Evolutionary conservation across 495 filamentous ascomycete genomes (phyloP).

Genomic region (Pseudevernia furfuracea): DNA sequence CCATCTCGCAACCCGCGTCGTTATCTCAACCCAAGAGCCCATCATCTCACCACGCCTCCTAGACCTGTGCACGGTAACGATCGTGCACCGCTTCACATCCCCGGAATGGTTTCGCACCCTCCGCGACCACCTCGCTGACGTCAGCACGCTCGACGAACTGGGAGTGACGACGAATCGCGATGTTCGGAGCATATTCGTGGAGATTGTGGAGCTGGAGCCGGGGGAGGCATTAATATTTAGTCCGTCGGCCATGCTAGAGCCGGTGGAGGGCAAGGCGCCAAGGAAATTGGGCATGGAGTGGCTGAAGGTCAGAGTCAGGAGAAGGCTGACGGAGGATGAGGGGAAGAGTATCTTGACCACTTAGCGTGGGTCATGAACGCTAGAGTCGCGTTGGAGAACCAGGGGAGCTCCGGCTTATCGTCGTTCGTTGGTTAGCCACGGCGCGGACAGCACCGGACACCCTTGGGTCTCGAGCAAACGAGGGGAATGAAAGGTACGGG

Average conservation of each 20-base stretch:
- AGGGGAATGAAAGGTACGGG: too few species aligned
- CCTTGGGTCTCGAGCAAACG: too few species aligned
- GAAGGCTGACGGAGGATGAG: conserved; percentile 11
- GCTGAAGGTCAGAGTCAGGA: background rate
- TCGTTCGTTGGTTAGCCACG: too few species aligned
- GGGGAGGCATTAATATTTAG: conserved; percentile 1
- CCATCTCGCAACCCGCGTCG: conserved; percentile 54
- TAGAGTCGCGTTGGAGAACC: conserved; percentile 11
- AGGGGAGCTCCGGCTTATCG: background rate
- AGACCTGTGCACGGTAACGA: conserved; percentile 64
- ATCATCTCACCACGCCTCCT: conserved; percentile 62
- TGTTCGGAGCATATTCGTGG: background rate
- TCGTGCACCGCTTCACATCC: conserved; percentile 68
- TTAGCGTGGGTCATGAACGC: conserved; percentile 18
- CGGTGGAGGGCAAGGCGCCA: background rate
- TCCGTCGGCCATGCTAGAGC: background rate
- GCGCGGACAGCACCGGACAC: too few species aligned
- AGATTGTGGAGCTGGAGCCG: background rate
- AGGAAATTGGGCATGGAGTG: conserved; percentile 1
- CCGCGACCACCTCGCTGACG: conserved; percentile 2
- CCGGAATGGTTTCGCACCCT: conserved; percentile 26
- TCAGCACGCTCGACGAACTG: background rate
- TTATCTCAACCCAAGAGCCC: conserved; percentile 75
- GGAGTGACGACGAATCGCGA: background rate
- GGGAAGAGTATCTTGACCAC: conserved; percentile 22